phyloP scores from a whole-genome alignment of 768 basidiomycete species.

The Candolleomyces aberdarensis region DNA sequence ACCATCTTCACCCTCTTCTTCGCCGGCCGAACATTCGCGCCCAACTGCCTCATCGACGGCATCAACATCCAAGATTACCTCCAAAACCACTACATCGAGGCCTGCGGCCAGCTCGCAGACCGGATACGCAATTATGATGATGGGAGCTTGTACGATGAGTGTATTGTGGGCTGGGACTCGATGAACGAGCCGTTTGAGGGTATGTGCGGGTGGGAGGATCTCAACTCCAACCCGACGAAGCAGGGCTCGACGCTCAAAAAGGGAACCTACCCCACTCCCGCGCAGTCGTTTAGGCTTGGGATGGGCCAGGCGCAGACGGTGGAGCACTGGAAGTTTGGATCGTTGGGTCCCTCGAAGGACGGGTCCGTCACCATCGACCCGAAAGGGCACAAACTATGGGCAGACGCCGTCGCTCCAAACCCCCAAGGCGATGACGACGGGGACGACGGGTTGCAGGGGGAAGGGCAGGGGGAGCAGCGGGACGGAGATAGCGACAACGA shows the following conservation, averaged over 20 bases:
- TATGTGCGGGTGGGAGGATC: slow-evolving; percentile 60
- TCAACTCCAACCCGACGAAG: slow-evolving; percentile 57
- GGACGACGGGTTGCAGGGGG: background rate
- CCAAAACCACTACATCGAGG: slow-evolving; percentile 71
- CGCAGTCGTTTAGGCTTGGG: slow-evolving; percentile 80
- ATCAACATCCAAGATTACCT: slow-evolving; percentile 89
- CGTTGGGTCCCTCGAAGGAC: slow-evolving; percentile 69
- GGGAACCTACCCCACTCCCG: slow-evolving; percentile 82
- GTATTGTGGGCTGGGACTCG: slow-evolving; percentile 95
- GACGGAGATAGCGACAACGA: slow-evolving; percentile 2
- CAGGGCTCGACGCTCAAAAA: slow-evolving; percentile 80
- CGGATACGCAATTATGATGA: slow-evolving; percentile 58
- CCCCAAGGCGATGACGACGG: background rate
- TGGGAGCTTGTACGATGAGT: slow-evolving; percentile 76
- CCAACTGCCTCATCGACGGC: slow-evolving; percentile 88
- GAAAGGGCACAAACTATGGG: slow-evolving; percentile 76
- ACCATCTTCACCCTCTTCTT: slow-evolving; percentile 96
- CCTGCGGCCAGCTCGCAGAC: slow-evolving; percentile 74
- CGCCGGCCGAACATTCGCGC: slow-evolving; percentile 85
- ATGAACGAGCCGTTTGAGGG: slow-evolving; percentile 95
- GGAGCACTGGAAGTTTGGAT: slow-evolving; percentile 78
- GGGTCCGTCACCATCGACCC: slow-evolving; percentile 86
- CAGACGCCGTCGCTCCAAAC: slow-evolving; percentile 37
- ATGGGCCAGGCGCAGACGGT: slow-evolving; percentile 85
- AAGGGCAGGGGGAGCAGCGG: slow-evolving; percentile 21